Conservation (phyloP, 495 filamentous ascomycete species). For the Pseudomonodictys pantanalensis region DNA sequence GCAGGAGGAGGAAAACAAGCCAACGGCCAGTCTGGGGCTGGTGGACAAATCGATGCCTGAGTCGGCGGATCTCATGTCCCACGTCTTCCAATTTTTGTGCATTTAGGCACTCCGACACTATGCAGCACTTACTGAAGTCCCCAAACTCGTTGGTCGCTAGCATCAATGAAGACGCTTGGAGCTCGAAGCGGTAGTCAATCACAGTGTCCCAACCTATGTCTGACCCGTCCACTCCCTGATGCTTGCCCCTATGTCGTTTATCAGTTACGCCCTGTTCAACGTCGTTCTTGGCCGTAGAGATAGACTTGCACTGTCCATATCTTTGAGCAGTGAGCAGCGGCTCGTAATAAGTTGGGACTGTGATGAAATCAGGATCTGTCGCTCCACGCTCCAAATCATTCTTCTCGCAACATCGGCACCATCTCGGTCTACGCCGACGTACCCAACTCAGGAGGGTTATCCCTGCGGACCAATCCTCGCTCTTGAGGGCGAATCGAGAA, state of each 20-base stretch:
- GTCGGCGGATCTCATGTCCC: not conserved
- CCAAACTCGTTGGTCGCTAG: constrained; percentile 10
- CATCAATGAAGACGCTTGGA: not conserved
- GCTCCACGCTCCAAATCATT: not conserved
- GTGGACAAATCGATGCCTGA: constrained; percentile 4
- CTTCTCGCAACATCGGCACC: not conserved
- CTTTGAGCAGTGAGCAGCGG: too few relatives aligned
- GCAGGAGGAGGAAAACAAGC: not conserved
- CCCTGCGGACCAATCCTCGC: constrained; percentile 1
- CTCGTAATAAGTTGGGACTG: not conserved
- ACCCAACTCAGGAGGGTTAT: constrained; percentile 9
- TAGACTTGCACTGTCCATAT: too few relatives aligned
- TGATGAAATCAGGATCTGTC: not conserved
- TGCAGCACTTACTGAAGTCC: constrained; percentile 10
- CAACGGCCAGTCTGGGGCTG: constrained; percentile 13
- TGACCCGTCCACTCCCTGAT: not conserved
- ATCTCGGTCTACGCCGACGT: not conserved
- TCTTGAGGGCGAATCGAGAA: constrained; percentile 5
- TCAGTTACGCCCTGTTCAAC: not conserved
- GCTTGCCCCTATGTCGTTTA: not conserved
- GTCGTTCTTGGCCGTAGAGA: not conserved
- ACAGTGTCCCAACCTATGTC: not conserved
- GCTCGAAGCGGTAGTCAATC: not conserved
- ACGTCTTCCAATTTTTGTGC: not conserved
- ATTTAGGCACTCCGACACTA: constrained; percentile 4